Base-by-base conservation (phyloP, 331 rosid species). In the Cucumis variabilis region DNA sequence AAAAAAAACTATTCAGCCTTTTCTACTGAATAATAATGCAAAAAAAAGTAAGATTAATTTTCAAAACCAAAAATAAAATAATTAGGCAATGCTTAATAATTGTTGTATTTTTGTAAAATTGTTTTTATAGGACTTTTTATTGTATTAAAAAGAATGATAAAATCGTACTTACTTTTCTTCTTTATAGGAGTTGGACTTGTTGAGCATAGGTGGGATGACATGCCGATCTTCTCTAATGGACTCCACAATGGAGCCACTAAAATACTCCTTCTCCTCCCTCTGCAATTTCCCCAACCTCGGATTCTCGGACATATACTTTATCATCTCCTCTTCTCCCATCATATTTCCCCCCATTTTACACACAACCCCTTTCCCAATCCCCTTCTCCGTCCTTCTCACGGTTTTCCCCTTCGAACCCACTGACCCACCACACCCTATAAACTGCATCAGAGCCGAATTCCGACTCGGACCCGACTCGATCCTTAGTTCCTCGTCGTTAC, bases 211-310 rank as follows among this genome's bases (percentile, higher is more conserved):
- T 16, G 51, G 80, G 5, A 44, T 62, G 13, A 37, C 90, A 78
- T 65, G 86, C 62, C 89, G 89, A 48, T 86, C 83, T 67, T 88
- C 94, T 23, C 86, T 89, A 73, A 92, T 93, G 69, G 95, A 88
- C 79, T 96, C 99, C 3, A 96, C 92, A 28, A 96, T 86, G 73
- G 98, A 95, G 8, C 99, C 99, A 23, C 98, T 96, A 69, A 96
- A 96, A 71, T 95, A 96, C 79, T 94, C 99, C 87, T 96, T 94
- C 90, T 96, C 99, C 90, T 93, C 97, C 0, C 88, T 65, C 88
- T 91, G 94, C 82, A 91, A 84, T 60, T 94, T 94, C 88, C 99
- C 99, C 23, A 94, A 94, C 88, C 98, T 91, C 13, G 98, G 98
- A 71, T 94, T 93, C 91, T 93, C 98, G 69, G 94, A 92, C 88